These are phyloP conservation scores for Sphenostylis stenocarpa DNA, from an alignment of 306 rosid species.

Conservation along the genomic window DNA sequence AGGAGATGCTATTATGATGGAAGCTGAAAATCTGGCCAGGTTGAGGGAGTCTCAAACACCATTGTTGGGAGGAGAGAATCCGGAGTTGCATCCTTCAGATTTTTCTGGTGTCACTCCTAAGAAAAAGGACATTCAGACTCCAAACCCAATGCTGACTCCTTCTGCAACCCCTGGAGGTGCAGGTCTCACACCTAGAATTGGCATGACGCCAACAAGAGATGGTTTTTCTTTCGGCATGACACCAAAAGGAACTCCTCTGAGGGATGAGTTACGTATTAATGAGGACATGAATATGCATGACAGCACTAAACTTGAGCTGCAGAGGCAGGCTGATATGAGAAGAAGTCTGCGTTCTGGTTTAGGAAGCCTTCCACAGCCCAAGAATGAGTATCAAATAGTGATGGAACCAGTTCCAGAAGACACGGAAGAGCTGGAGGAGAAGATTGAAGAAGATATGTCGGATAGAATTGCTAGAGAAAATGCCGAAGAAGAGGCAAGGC, in stretches of 20 bases:
- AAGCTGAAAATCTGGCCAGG: conserved; percentile 90
- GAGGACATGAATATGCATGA: conserved; percentile 69
- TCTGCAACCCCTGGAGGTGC: conserved; percentile 81
- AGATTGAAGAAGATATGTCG: conserved; percentile 92
- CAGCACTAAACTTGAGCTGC: conserved; percentile 63
- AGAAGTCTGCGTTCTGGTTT: conserved; percentile 68
- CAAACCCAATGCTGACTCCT: conserved; percentile 82
- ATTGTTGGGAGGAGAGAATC: conserved; percentile 87
- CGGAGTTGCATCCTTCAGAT: conserved; percentile 88
- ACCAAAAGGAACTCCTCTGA: conserved; percentile 80
- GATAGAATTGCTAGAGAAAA: conserved; percentile 79
- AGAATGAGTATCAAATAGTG: conserved; percentile 80
- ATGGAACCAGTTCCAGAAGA: conserved; percentile 81
- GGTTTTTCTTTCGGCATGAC: conserved; percentile 71
- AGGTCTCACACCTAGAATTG: conserved; percentile 73
- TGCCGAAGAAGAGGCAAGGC: conserved; percentile 84
- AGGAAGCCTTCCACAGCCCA: conserved; percentile 69
- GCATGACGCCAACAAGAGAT: conserved; percentile 83
- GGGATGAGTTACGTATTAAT: conserved; percentile 83
- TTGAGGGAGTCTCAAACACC: conserved; percentile 96
- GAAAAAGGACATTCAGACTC: conserved; percentile 75
- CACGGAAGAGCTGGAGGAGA: conserved; percentile 72
- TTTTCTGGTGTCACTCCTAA: conserved; percentile 94
- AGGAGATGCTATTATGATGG: conserved; percentile 95
- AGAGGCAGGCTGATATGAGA: conserved; percentile 68